Conservation (phyloP, 2,329 filamentous ascomycete species). For the Colletotrichum sp. region DNA sequence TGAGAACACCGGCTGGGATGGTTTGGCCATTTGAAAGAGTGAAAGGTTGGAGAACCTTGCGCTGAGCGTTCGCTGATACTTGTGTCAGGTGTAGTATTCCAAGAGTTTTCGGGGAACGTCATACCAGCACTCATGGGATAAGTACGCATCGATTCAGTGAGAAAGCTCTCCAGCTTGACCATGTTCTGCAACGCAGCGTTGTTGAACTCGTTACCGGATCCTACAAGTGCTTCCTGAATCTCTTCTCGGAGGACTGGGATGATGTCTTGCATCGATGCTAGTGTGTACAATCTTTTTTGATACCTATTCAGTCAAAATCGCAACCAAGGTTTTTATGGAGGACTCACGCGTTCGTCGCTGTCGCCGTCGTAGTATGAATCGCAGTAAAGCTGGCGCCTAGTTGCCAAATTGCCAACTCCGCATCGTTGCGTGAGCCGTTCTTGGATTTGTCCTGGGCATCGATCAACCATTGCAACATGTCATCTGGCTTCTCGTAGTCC, state of each 20-base stretch:
- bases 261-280: conserved; percentile 55
- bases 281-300: conserved; percentile 49
- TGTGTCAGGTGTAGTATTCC: background rate
- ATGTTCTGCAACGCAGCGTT: conserved; percentile 39
- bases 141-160: conserved; percentile 40
- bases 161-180: conserved; percentile 46
- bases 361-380: conserved; percentile 56
- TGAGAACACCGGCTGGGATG: conserved; percentile 45
- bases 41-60: conserved; percentile 55
- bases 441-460: conserved; percentile 35
- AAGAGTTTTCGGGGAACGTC: background rate
- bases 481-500: conserved; percentile 40
- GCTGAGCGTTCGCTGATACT: conserved; percentile 45
- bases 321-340: accelerated
- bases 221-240: conserved; percentile 41
- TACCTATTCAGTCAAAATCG: background rate
- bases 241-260: conserved; percentile 58
- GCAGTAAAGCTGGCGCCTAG: conserved; percentile 52
- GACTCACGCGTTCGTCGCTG: conserved; percentile 46
- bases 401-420: conserved; percentile 45
- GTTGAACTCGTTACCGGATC: conserved; percentile 35
- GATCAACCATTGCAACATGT: conserved; percentile 54
- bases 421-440: conserved; percentile 33
- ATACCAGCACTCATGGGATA: conserved; percentile 36
- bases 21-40: conserved; percentile 59